These are phyloP conservation scores for Coix lacrymajobi DNA, from an alignment of 176 grass and related monocot species.

Conservation along the genomic window DNA sequence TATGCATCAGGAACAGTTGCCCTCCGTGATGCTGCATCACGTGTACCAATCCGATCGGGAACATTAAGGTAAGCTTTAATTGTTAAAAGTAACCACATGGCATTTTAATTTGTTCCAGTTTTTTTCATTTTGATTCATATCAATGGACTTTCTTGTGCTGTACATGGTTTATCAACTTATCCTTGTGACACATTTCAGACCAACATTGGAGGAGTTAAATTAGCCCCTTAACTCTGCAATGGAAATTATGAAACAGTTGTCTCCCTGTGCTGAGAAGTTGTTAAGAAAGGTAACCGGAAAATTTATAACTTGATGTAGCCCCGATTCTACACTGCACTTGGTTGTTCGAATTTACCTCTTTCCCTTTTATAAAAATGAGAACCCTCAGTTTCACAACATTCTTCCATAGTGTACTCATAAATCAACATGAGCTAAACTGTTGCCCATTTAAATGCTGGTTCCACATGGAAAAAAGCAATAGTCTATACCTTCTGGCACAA, in stretches of 20 bases:
- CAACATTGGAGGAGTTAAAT: constrained; percentile 22
- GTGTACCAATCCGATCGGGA: constrained; percentile 36
- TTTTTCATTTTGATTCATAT: not conserved
- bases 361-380: not conserved
- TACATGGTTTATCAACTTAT: not conserved
- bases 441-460: not conserved
- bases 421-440: not conserved
- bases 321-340: not conserved
- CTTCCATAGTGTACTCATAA: not conserved
- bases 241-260: constrained; percentile 30
- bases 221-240: constrained; percentile 34
- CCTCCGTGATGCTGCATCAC: constrained; percentile 42
- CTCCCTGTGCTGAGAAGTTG: constrained; percentile 27
- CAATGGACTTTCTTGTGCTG: not conserved
- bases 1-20: constrained; percentile 36
- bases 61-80: constrained; percentile 37
- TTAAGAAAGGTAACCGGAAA: constrained; percentile 31
- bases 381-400: not conserved
- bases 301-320: not conserved
- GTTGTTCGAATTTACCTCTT: not conserved
- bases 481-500: not conserved
- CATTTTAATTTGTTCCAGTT: not conserved
- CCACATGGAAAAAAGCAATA: not conserved
- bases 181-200: not conserved
- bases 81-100: not conserved